Evolutionary conservation across 1,139 yeast genomes (phyloP).

Genomic region (Hanseniaspora gamundiae): DNA sequence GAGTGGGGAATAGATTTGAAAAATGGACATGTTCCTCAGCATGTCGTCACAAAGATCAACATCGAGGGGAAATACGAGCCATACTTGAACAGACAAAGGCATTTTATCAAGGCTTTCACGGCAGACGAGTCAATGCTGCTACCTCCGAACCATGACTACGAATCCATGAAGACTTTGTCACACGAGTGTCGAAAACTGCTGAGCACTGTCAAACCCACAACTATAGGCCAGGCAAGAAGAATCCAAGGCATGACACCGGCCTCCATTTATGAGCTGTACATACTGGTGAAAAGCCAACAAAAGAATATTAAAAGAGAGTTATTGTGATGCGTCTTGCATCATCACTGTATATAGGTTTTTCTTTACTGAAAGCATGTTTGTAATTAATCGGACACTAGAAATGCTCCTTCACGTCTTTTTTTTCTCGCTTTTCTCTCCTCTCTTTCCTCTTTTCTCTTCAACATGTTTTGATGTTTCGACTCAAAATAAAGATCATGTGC

Average conservation of each 20-base stretch:
- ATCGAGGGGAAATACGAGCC: conserved; percentile 80
- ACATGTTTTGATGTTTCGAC: too few species aligned
- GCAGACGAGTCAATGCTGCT: conserved; percentile 67
- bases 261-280: background rate
- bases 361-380: too few species aligned
- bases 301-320: background rate
- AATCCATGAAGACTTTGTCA: conserved; percentile 41
- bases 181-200: conserved; percentile 62
- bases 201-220: conserved; percentile 69
- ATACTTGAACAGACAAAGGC: conserved; percentile 60
- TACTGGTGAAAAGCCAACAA: background rate
- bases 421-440: too few species aligned
- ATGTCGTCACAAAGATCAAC: conserved; percentile 50
- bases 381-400: too few species aligned
- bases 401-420: too few species aligned
- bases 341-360: too few species aligned
- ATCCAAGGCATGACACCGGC: conserved; percentile 85
- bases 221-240: conserved; percentile 89
- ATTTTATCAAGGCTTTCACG: conserved; percentile 61
- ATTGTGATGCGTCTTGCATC: background rate
- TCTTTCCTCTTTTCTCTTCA: too few species aligned
- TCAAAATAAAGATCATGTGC: too few species aligned
- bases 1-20: conserved; percentile 19
- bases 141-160: conserved; percentile 56
- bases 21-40: conserved; percentile 29